These are phyloP conservation scores for Pyrenopolyporus hunteri DNA, from an alignment of 495 filamentous ascomycete species.

Conservation along the genomic window DNA sequence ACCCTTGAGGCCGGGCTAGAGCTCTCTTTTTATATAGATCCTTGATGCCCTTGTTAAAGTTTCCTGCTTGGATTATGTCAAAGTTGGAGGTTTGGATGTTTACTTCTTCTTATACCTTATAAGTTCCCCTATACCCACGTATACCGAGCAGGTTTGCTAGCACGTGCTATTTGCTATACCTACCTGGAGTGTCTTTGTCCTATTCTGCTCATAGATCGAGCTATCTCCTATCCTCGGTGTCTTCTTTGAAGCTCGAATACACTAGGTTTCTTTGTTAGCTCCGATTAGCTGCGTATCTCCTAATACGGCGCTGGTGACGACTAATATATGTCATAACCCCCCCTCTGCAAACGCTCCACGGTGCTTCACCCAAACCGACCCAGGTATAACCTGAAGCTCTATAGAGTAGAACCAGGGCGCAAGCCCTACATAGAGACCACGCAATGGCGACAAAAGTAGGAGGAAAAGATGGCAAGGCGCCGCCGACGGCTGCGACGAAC, in stretches of 20 bases:
- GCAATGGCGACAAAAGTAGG: constrained; percentile 54
- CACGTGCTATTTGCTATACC: neutral
- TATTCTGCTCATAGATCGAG: neutral
- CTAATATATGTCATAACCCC: constrained; percentile 21
- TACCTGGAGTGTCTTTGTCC: neutral
- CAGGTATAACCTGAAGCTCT: neutral
- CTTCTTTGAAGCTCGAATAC: neutral
- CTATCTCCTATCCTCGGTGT: neutral
- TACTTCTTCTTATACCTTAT: constrained; percentile 2
- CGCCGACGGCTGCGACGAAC: constrained; percentile 86
- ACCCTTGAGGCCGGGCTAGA: neutral
- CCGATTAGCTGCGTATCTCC: neutral
- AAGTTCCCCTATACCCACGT: neutral
- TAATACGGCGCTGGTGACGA: constrained; percentile 13
- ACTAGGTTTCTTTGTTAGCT: neutral
- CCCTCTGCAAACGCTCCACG: neutral
- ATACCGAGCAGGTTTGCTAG: neutral
- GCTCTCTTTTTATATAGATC: constrained; percentile 22
- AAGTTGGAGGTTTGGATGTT: constrained; percentile 17
- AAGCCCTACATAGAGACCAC: constrained; percentile 18
- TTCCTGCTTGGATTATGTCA: neutral
- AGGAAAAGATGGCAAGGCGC: constrained; percentile 74
- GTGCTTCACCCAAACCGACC: neutral
- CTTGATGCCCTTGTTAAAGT: constrained; percentile 15
- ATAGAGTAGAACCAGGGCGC: constrained; percentile 20